Evolutionary conservation across 192 early-diverging fungal species (phyloP).

Genomic region (Gigaspora rosea): DNA sequence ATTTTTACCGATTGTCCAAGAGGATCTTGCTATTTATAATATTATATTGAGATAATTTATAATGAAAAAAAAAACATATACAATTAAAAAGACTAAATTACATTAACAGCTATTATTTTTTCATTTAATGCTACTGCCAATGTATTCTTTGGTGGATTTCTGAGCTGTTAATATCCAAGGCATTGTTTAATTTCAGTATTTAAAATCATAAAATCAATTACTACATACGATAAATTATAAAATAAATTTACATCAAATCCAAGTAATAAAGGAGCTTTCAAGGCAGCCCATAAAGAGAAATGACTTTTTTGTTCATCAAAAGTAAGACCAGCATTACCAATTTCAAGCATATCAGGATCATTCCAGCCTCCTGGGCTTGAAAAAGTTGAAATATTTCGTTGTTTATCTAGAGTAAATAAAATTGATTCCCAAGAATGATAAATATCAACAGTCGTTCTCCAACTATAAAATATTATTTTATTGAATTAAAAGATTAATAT

Average conservation of each 20-base stretch:
- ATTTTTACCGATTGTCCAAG: conserved; percentile 40
- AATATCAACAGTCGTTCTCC: conserved; percentile 39
- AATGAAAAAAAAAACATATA: neutral
- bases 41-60: neutral
- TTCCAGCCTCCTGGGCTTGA: conserved; percentile 50
- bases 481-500: neutral
- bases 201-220: neutral
- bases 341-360: conserved; percentile 60
- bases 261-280: conserved; percentile 62
- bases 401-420: neutral
- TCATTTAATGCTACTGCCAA: conserved; percentile 45
- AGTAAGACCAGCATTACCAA: conserved; percentile 54
- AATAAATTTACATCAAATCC: conserved; percentile 49
- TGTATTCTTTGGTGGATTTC: conserved; percentile 33
- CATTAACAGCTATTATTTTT: conserved; percentile 59
- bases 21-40: conserved; percentile 48
- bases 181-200: too few relatives aligned
- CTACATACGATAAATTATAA: neutral
- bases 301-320: conserved; percentile 34
- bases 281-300: conserved; percentile 52
- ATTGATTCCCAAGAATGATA: neutral
- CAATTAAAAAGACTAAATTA: neutral
- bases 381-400: conserved; percentile 18
- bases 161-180: neutral
- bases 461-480: conserved; percentile 20